These are phyloP conservation scores for Phaeoacremonium minimum DNA, from an alignment of 2,329 filamentous ascomycete genomes.

Conservation along the genomic window DNA sequence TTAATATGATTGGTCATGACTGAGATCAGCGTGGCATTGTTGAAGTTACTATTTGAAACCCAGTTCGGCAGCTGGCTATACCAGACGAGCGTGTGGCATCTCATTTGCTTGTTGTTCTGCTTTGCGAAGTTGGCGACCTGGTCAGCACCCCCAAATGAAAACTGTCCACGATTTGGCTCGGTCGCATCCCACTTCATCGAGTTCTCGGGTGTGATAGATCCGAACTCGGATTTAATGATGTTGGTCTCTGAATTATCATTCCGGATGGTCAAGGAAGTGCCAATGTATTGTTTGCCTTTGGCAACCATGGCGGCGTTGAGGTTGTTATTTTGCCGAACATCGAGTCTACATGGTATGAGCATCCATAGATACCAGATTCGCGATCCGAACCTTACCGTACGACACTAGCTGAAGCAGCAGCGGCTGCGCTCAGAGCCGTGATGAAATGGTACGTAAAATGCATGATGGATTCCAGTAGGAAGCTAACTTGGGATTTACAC, in stretches of 20 bases:
- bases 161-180: constrained; percentile 51
- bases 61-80: constrained; percentile 44
- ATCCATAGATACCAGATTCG: too few species aligned
- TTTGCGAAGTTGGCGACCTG: constrained; percentile 38
- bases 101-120: constrained; percentile 39
- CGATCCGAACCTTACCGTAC: too few species aligned
- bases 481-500: too few species aligned
- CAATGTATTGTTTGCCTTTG: constrained; percentile 45
- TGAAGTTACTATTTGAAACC: constrained; percentile 46
- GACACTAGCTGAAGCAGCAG: too few species aligned
- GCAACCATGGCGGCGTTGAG: constrained; percentile 5
- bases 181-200: constrained; percentile 56
- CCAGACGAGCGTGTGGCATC: constrained; percentile 54
- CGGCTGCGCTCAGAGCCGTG: too few species aligned
- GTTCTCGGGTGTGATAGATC: constrained; percentile 58
- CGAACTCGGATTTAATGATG: too few species aligned
- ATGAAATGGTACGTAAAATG: too few species aligned
- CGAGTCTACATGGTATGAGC: too few species aligned
- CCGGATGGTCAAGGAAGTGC: constrained; percentile 52
- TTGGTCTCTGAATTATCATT: constrained; percentile 43
- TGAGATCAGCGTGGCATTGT: constrained; percentile 47
- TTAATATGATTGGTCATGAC: constrained; percentile 52
- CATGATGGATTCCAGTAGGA: too few species aligned
- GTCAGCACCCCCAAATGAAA: constrained; percentile 53
- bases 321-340: too few species aligned